Evolutionary conservation across 1,139 yeast species (phyloP), one percentile per base, ranked within the genome.

Genomic region (Geotrichum cucujoidarum): DNA sequence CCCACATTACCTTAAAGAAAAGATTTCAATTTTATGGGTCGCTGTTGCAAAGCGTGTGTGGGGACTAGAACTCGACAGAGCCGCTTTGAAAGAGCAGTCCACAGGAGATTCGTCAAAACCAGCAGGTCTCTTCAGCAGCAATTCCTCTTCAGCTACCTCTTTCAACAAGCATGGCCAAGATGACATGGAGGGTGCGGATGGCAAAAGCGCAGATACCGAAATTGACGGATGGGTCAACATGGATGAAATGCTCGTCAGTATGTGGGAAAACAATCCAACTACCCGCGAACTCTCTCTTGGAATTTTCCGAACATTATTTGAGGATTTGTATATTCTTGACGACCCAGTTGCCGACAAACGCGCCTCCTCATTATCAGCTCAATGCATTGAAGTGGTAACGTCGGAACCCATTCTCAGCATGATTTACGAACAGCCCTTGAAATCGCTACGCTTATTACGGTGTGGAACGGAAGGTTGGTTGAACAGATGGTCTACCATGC

Each of bases 11-110:
- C 73, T 94, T 49, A 87, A 83, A 60, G 97, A 90, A 61, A 94
- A 94, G 66, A 64, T 90, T 43, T 95, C 97, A 3, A 82, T 79
- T 56, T 68, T 92, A 21, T 90, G 97, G 97, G 96, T 87, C 0
- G 83, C 89, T 36, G 73, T 92, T 11, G 95, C 96, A n/a, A 92
- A 94, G 62, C 75, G 95, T 48, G 76, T 80, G 34, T 94, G 98
- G 98, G 97, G 97, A 43, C 76, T 67, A 50, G 59, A 53, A 18
- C 17, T 46, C 21, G 57, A 48, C 29, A 45, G 33, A 22, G 29
- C 42, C 11, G 21, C 31, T 5, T 17, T 30, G 24, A 11, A 34
- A 36, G 8, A 24, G 10, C 27, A 32, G n/a, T 11, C 11, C 24
- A 10, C 34, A 17, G 37, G 39, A 16, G 35, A 40, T 24, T 41